Percentiles rank a stretch among this genome's conserved stretches.
Evolutionary conservation across 495 filamentous ascomycete genomes (phyloP).

Genomic region (Lophium mytilinum): DNA sequence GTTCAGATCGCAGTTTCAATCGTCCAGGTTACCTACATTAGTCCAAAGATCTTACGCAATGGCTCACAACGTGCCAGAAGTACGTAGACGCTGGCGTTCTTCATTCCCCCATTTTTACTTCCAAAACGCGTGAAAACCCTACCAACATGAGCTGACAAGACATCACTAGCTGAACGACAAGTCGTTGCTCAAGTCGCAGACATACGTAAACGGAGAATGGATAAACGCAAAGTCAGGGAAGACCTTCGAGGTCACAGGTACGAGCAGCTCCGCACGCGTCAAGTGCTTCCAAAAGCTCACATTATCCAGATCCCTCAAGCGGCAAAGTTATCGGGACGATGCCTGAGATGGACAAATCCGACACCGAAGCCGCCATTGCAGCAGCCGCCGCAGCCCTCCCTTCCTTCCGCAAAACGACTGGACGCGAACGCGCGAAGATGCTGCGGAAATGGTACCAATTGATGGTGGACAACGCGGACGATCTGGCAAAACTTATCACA

Average conservation of each 20-base stretch:
- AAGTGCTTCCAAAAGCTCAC: not conserved
- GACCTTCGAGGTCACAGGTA: slow-evolving; percentile 38
- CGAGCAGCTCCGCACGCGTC: not conserved
- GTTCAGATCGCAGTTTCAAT: slow-evolving; percentile 26
- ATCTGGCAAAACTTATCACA: slow-evolving; percentile 84
- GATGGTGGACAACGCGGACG: slow-evolving; percentile 78
- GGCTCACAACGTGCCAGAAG: slow-evolving; percentile 29
- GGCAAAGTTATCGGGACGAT: slow-evolving; percentile 71
- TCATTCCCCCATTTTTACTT: not conserved
- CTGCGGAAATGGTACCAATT: slow-evolving; percentile 86
- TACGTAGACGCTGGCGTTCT: slow-evolving; percentile 3
- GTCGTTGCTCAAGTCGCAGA: slow-evolving; percentile 34
- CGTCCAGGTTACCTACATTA: slow-evolving; percentile 21
- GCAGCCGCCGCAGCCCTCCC: slow-evolving; percentile 69
- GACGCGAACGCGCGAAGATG: slow-evolving; percentile 67
- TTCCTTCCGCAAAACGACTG: slow-evolving; percentile 59
- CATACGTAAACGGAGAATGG: slow-evolving; percentile 40
- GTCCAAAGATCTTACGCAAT: slow-evolving; percentile 28
- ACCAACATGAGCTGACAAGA: too few species aligned
- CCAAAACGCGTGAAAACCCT: too few species aligned
- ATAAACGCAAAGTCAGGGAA: slow-evolving; percentile 36
- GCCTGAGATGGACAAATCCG: slow-evolving; percentile 68
- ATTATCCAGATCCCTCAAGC: slow-evolving; percentile 61
- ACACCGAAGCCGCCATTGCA: slow-evolving; percentile 70
- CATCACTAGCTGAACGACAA: slow-evolving; percentile 32